Conservation (phyloP, 176 grass and related monocot species). For the Oryza officinalis region DNA sequence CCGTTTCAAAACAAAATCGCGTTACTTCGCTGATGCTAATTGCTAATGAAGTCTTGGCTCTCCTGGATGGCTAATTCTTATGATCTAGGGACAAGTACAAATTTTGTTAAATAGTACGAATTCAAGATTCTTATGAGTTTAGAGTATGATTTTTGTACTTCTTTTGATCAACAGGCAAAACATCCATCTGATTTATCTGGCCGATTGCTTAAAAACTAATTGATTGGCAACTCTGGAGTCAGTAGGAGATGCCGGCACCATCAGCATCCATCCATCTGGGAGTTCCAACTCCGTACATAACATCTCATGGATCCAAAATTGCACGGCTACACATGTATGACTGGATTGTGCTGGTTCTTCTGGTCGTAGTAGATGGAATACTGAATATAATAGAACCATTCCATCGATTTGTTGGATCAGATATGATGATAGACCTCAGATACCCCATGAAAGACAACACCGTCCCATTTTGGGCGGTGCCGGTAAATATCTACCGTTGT, state of each 20-base stretch:
- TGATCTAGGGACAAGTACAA: not conserved
- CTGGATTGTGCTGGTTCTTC: conserved; percentile 68
- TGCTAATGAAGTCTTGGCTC: not conserved
- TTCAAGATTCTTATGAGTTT: not conserved
- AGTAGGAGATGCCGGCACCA: conserved; percentile 37
- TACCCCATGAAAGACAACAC: conserved; percentile 84
- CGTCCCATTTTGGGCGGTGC: conserved; percentile 83
- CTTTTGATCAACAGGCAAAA: not conserved
- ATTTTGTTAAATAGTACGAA: not conserved
- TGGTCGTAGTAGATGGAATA: conserved; percentile 57
- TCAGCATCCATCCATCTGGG: conserved; percentile 28
- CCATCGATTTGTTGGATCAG: conserved; percentile 72
- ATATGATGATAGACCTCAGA: conserved; percentile 81
- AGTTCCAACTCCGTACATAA: conserved; percentile 38
- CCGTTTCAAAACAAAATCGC: not conserved
- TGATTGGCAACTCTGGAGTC: conserved; percentile 15
- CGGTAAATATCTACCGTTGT: conserved; percentile 46
- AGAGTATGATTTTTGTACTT: not conserved
- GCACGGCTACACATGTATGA: conserved; percentile 63
- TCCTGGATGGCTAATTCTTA: conserved; percentile 3
- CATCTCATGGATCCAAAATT: conserved; percentile 64
- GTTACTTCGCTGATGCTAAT: not conserved
- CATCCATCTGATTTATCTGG: not conserved
- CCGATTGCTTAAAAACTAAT: not conserved
- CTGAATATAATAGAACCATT: conserved; percentile 86